Evolutionary conservation across 139 green algal genomes (phyloP).

Genomic region (Chlorella sp.): DNA sequence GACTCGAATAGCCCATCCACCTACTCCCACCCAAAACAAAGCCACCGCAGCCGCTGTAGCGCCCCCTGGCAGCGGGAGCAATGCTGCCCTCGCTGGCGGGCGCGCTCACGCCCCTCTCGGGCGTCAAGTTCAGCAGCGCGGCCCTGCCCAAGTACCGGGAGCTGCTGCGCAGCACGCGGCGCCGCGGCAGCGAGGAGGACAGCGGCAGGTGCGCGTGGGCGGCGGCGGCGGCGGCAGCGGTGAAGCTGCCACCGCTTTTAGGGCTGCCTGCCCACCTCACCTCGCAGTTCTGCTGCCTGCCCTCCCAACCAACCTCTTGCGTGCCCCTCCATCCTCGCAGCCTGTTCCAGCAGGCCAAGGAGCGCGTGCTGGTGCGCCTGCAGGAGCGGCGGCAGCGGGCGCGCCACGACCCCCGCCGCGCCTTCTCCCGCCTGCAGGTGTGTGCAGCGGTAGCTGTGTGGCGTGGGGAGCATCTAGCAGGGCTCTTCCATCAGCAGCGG

Average conservation of each 20-base stretch:
- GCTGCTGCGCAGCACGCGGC: constrained; percentile 32
- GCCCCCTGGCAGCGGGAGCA: too few species aligned
- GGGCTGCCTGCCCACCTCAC: too few species aligned
- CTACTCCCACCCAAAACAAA: too few species aligned
- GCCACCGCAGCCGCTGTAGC: too few species aligned
- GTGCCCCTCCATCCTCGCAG: background rate
- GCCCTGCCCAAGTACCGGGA: constrained; percentile 40
- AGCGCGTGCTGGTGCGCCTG: constrained; percentile 35
- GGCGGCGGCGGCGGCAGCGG: background rate
- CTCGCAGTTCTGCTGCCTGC: background rate
- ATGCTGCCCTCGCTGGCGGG: too few species aligned
- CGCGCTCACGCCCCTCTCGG: too few species aligned
- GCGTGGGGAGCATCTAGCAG: too few species aligned
- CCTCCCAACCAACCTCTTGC: background rate
- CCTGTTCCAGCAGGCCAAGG: constrained; percentile 47
- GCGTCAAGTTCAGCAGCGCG: constrained; percentile 2
- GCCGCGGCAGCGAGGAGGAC: background rate
- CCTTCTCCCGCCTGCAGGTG: constrained; percentile 31
- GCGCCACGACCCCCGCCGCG: constrained; percentile 13
- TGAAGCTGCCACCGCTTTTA: too few species aligned
- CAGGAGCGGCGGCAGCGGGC: background rate
- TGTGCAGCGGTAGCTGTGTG: too few species aligned
- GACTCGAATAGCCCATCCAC: too few species aligned
- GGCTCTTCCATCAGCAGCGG: too few species aligned
- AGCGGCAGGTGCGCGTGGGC: background rate